Evolutionary conservation across 371 early-diverging fungal species (phyloP).

Genomic region (Batkoa obscura): DNA sequence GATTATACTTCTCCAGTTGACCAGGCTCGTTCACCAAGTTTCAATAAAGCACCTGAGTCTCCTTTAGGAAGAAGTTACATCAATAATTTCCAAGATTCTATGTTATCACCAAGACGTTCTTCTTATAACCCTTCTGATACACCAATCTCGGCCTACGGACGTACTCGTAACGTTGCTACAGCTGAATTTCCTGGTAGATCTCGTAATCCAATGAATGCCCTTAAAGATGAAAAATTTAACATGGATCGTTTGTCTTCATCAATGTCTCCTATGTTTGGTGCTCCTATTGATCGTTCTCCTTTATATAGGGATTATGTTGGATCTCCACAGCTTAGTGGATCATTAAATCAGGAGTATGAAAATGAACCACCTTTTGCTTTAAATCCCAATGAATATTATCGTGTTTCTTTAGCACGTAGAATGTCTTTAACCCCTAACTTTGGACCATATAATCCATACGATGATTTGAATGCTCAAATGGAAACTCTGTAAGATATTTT

Average conservation of each 20-base stretch:
- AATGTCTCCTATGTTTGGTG: slow-evolving; percentile 4
- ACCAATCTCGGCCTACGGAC: neutral
- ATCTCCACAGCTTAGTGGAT: neutral
- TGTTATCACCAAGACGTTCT: neutral
- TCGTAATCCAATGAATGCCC: neutral
- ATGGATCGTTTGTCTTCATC: neutral
- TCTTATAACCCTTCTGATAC: neutral
- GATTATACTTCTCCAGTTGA: neutral
- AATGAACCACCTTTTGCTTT: neutral
- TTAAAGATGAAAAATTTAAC: neutral
- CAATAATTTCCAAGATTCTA: neutral
- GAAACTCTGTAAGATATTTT: neutral
- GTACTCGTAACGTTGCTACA: neutral
- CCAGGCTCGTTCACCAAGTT: neutral
- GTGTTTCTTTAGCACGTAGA: neutral
- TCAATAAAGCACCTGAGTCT: neutral
- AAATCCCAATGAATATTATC: neutral
- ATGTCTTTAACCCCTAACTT: slow-evolving; percentile 3
- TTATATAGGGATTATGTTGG: neutral
- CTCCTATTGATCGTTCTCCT: neutral
- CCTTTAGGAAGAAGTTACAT: neutral
- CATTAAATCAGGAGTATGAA: neutral
- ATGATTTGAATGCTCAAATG: neutral
- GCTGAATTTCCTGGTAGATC: neutral
- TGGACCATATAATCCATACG: slow-evolving; percentile 1